A percentile compares a stretch with the other conserved stretches of the same genome.
Evolutionary conservation across 805 yeast genomes (phyloP).

Genomic region (Komagataella pastoris): DNA sequence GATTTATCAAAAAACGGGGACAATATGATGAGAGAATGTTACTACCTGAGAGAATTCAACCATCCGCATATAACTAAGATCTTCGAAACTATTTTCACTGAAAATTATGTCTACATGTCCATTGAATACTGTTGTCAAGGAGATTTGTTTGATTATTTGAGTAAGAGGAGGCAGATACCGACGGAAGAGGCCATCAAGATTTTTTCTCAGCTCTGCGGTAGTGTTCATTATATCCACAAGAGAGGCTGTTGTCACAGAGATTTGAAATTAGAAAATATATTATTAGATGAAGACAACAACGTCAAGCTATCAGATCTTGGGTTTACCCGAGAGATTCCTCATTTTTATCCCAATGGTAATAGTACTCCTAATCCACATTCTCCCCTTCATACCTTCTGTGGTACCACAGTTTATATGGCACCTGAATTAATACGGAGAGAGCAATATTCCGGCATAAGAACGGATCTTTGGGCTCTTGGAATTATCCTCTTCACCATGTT

Average conservation of each 20-base stretch:
- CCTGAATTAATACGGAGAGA: constrained; percentile 69
- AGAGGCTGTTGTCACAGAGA: constrained; percentile 77
- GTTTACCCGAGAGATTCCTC: constrained; percentile 64
- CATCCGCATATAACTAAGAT: constrained; percentile 77
- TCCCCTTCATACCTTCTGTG: constrained; percentile 71
- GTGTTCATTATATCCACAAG: constrained; percentile 63
- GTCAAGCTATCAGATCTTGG: constrained; percentile 89
- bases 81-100: constrained; percentile 78
- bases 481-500: constrained; percentile 75
- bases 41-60: constrained; percentile 71
- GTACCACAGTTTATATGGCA: constrained; percentile 94
- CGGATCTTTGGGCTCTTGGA: constrained; percentile 90
- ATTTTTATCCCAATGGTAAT: constrained; percentile 12
- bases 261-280: constrained; percentile 67
- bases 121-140: constrained; percentile 82
- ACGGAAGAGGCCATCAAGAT: constrained; percentile 34
- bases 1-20: constrained; percentile 47
- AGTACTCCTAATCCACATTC: constrained; percentile 9
- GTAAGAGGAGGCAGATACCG: constrained; percentile 36
- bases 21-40: constrained; percentile 80
- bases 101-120: constrained; percentile 71
- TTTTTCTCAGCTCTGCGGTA: constrained; percentile 55
- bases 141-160: constrained; percentile 58
- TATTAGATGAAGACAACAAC: constrained; percentile 40
- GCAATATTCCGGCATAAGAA: constrained; percentile 66